These are phyloP conservation scores for Galerina sulciceps DNA, from an alignment of 768 basidiomycete genomes.

Conservation along the genomic window DNA sequence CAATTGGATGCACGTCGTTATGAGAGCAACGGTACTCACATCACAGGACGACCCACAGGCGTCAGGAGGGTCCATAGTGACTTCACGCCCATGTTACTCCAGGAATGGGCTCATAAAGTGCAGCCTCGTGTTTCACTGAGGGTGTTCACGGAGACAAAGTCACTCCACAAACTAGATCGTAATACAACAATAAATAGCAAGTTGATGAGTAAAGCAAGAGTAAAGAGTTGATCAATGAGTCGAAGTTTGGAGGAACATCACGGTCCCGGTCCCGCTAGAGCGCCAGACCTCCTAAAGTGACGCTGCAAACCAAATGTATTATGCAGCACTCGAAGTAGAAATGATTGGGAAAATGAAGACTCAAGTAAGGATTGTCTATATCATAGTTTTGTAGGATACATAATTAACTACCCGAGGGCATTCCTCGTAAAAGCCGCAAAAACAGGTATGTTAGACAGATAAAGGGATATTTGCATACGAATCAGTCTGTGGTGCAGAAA, in stretches of 20 bases:
- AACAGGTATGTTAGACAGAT: constrained; percentile 21
- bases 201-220: background rate
- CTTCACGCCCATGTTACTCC: constrained; percentile 85
- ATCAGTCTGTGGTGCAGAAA: background rate
- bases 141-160: too few relatives aligned
- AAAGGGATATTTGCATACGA: constrained; percentile 8
- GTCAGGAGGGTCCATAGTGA: constrained; percentile 91
- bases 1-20: background rate
- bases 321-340: too few relatives aligned
- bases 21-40: constrained; percentile 52
- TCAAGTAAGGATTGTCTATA: background rate
- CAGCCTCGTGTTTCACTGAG: background rate
- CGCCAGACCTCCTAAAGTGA: background rate
- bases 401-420: constrained; percentile 6
- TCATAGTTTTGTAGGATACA: constrained; percentile 13
- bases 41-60: constrained; percentile 93
- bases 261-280: constrained; percentile 1
- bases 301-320: too few relatives aligned
- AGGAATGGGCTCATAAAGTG: background rate
- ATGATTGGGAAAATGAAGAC: background rate
- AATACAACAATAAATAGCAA: background rate
- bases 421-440: constrained; percentile 7
- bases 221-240: background rate
- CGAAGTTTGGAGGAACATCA: background rate
- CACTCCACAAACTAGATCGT: too few relatives aligned